Conservation (phyloP, 371 early-diverging fungal species). For the Mucor sp. region DNA sequence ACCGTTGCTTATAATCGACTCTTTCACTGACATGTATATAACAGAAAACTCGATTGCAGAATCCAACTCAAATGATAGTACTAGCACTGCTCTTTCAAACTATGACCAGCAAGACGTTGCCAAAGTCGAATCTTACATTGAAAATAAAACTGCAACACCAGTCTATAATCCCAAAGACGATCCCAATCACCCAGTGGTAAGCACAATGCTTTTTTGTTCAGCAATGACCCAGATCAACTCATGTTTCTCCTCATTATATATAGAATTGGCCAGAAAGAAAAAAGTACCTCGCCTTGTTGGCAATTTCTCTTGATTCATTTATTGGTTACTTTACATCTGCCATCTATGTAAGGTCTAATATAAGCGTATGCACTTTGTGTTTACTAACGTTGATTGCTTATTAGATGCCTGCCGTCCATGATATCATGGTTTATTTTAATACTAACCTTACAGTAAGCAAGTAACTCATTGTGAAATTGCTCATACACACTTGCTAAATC, state of each 20-base stretch:
- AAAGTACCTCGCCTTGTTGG: constrained; percentile 23
- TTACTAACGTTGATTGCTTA: background rate
- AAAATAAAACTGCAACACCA: background rate
- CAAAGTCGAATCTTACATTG: background rate
- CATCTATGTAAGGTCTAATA: constrained; percentile 27
- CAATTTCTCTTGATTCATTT: constrained; percentile 34
- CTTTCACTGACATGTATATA: too few relatives aligned
- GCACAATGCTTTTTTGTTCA: background rate
- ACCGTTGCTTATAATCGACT: too few relatives aligned
- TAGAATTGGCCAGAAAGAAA: constrained; percentile 37
- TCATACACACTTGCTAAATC: background rate
- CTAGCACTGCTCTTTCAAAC: background rate
- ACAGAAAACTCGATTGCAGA: background rate
- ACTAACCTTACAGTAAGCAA: constrained; percentile 20
- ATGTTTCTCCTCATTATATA: background rate
- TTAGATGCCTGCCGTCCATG: constrained; percentile 40
- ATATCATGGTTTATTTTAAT: constrained; percentile 26
- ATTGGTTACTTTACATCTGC: constrained; percentile 40
- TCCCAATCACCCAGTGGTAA: constrained; percentile 28
- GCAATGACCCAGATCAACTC: background rate
- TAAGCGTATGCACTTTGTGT: background rate
- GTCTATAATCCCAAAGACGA: constrained; percentile 18
- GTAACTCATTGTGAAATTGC: background rate
- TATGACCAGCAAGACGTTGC: background rate
- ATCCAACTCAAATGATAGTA: background rate